Evolutionary conservation across 2,329 filamentous ascomycete species (phyloP).

Genomic region (Penicillium sp.): DNA sequence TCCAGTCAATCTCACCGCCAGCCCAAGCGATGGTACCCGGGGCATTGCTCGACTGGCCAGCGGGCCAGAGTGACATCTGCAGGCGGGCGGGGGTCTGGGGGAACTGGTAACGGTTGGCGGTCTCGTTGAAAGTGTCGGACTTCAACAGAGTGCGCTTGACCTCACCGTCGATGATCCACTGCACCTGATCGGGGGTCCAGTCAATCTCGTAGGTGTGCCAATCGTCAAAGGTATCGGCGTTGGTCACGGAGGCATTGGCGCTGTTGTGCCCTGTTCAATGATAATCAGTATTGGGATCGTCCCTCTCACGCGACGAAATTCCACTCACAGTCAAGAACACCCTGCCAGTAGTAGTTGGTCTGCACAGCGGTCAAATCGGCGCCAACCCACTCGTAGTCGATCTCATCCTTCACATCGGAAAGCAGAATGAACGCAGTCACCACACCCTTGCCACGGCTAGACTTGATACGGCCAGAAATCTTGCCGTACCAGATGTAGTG

Average conservation of each 20-base stretch:
- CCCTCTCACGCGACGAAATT: not conserved
- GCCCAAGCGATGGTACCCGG: constrained; percentile 88
- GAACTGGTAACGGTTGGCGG: constrained; percentile 76
- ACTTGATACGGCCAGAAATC: constrained; percentile 80
- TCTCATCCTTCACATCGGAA: constrained; percentile 95
- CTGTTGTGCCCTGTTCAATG: constrained; percentile 40
- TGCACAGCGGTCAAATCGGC: constrained; percentile 73
- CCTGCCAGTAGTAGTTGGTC: constrained; percentile 97
- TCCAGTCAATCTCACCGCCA: constrained; percentile 86
- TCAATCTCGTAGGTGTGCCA: constrained; percentile 90
- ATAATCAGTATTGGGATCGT: not conserved
- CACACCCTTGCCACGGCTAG: constrained; percentile 79
- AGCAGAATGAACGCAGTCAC: constrained; percentile 97
- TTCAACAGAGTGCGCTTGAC: constrained; percentile 71
- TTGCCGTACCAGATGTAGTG: constrained; percentile 97
- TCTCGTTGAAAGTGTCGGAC: constrained; percentile 80
- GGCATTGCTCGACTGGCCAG: constrained; percentile 73
- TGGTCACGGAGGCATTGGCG: constrained; percentile 59
- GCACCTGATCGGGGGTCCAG: constrained; percentile 83
- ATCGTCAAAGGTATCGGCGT: constrained; percentile 68
- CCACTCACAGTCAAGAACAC: constrained; percentile 81
- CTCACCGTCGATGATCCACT: constrained; percentile 83
- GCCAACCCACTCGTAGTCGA: constrained; percentile 94
- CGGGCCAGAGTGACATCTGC: constrained; percentile 95
- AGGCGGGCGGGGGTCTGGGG: constrained; percentile 89